A percentile compares a stretch with the other conserved stretches of the same genome.
Conservation (phyloP, 208 protist genomes). For the Trypanosoma mega region DNA sequence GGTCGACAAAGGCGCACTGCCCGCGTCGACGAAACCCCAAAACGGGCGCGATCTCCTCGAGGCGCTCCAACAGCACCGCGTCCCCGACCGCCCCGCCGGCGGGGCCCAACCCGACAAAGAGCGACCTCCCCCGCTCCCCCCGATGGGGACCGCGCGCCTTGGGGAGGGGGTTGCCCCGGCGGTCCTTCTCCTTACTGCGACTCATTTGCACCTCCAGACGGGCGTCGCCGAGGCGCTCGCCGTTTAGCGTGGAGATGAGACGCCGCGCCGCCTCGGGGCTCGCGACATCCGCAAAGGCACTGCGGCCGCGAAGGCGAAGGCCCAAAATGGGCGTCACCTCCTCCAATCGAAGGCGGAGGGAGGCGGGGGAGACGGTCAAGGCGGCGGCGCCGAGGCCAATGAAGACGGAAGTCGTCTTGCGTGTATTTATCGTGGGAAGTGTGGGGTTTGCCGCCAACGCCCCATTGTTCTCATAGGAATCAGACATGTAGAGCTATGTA, state of each 20-base stretch:
- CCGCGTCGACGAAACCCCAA: slow-evolving; percentile 48
- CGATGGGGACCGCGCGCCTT: too few species aligned
- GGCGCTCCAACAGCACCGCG: slow-evolving; percentile 25
- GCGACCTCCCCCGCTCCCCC: slow-evolving; percentile 5
- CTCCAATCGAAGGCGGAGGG: slow-evolving; percentile 28
- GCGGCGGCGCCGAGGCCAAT: slow-evolving; percentile 61
- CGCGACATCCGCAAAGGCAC: slow-evolving; percentile 68
- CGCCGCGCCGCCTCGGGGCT: slow-evolving; percentile 39
- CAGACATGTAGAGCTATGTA: too few species aligned
- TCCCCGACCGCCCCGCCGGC: slow-evolving; percentile 35
- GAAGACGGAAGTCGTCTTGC: slow-evolving; percentile 44
- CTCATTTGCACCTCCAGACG: slow-evolving; percentile 64
- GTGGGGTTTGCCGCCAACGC: not conserved
- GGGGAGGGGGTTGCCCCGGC: too few species aligned
- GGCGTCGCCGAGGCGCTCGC: slow-evolving; percentile 37
- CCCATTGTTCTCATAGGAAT: not conserved
- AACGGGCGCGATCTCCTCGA: slow-evolving; percentile 48
- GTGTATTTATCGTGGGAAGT: not conserved
- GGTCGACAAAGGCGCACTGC: slow-evolving; percentile 60
- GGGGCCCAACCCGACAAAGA: slow-evolving; percentile 69
- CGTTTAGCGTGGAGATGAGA: slow-evolving; percentile 51
- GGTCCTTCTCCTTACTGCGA: slow-evolving; percentile 17
- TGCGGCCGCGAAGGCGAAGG: slow-evolving; percentile 65
- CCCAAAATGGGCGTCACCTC: slow-evolving; percentile 26
- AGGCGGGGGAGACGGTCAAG: slow-evolving; percentile 27